Evolutionary conservation across 202 grass and related monocot genomes (phyloP).

Genomic region (Zizania palustris): DNA sequence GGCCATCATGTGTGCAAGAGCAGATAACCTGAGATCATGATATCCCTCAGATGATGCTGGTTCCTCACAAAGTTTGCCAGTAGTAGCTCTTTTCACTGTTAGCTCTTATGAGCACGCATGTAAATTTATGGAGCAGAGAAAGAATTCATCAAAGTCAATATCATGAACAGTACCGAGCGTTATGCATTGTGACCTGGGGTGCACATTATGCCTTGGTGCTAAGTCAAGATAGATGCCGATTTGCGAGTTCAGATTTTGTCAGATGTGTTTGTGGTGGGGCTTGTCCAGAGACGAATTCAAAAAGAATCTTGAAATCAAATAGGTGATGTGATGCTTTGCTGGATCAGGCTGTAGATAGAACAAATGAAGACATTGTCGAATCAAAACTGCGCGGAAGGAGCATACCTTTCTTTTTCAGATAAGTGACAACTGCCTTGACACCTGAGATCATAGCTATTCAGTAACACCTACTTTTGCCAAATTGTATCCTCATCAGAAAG

Average conservation of each 20-base stretch:
- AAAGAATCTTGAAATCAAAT: conserved; percentile 46
- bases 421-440: background rate
- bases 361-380: conserved; percentile 50
- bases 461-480: background rate
- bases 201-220: conserved; percentile 23
- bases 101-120: conserved; percentile 25
- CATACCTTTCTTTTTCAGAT: conserved; percentile 33
- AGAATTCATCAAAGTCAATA: conserved; percentile 19
- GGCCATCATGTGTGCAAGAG: conserved; percentile 43
- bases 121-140: conserved; percentile 26
- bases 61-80: conserved; percentile 11
- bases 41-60: background rate
- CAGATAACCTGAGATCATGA: conserved; percentile 23
- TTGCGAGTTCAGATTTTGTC: conserved; percentile 18
- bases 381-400: conserved; percentile 28
- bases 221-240: conserved; percentile 35
- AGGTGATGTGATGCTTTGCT: conserved; percentile 45
- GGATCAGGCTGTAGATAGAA: conserved; percentile 49
- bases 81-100: conserved; percentile 32
- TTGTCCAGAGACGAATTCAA: background rate
- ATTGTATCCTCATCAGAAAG: conserved; percentile 26
- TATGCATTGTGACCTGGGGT: no score
- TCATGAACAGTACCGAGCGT: background rate
- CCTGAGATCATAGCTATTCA: background rate
- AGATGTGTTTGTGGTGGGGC: conserved; percentile 32